phyloP scores from a whole-genome alignment of 2,329 filamentous ascomycete species.

The Nemania sp. region DNA sequence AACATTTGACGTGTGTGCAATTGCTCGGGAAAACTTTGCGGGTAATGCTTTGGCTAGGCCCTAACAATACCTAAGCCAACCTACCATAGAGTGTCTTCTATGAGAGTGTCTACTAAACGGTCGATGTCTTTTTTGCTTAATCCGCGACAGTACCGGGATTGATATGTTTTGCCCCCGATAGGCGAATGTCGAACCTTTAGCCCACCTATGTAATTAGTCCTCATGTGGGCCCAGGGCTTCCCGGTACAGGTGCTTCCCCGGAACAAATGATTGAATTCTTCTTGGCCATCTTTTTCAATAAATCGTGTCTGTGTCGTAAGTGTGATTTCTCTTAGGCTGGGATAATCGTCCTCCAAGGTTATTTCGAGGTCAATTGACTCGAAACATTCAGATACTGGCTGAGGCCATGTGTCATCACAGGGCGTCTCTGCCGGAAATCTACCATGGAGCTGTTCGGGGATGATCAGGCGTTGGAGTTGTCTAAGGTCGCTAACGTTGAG shows the following conservation, averaged over 20 bases:
- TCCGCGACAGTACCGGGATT: neutral
- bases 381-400: neutral
- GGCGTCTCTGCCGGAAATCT: neutral
- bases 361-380: neutral
- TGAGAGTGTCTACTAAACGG: neutral
- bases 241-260: too few species aligned
- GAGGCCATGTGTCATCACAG: neutral
- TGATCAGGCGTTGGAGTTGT: neutral
- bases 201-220: neutral
- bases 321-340: neutral
- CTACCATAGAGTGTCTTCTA: too few species aligned
- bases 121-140: neutral
- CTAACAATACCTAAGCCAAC: too few species aligned
- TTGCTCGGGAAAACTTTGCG: too few species aligned
- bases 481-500: neutral
- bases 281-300: too few species aligned
- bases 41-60: too few species aligned
- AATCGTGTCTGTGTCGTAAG: neutral
- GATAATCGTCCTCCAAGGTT: neutral
- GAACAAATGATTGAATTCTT: neutral
- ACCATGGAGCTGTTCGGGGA: neutral
- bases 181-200: constrained; percentile 1
- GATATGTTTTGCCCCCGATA: neutral
- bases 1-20: too few species aligned
- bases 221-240: neutral